Evolutionary conservation across 2,329 filamentous ascomycete genomes (phyloP).

Genomic region (Endoconidiophora polonica): DNA sequence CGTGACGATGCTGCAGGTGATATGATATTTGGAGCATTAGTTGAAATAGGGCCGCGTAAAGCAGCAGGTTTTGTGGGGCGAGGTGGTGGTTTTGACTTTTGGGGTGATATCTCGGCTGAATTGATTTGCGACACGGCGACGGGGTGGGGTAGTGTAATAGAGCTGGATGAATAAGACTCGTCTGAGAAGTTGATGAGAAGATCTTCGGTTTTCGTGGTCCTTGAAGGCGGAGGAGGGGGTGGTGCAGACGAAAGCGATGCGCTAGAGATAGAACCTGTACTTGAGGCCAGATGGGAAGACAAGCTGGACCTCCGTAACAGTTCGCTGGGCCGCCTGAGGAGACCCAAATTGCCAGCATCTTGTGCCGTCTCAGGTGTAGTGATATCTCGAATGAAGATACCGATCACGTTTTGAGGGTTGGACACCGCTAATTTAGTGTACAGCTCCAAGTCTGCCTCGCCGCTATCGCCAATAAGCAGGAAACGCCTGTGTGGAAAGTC

Average conservation of each 20-base stretch:
- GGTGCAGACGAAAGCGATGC: neutral
- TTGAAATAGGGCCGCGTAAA: constrained; percentile 26
- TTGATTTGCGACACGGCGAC: neutral
- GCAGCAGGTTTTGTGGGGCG: constrained; percentile 41
- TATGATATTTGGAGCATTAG: neutral
- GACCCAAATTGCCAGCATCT: constrained; percentile 16
- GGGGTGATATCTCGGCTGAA: neutral
- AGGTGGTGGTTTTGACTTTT: constrained; percentile 30
- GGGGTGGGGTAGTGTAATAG: neutral
- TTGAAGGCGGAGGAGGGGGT: constrained; percentile 3
- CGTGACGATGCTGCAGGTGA: neutral
- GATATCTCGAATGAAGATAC: constrained; percentile 87
- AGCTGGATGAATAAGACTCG: constrained; percentile 13
- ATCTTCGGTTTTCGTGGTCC: constrained; percentile 30
- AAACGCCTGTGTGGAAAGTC: constrained; percentile 84
- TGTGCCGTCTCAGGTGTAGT: constrained; percentile 49
- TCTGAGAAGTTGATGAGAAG: constrained; percentile 42
- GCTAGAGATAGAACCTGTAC: neutral
- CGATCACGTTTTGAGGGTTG: constrained; percentile 68
- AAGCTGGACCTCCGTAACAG: constrained; percentile 1
- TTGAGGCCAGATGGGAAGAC: neutral
- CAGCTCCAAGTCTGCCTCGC: constrained; percentile 90
- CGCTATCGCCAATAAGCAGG: constrained; percentile 84
- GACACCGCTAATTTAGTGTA: constrained; percentile 85
- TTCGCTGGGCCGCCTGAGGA: neutral